A percentile compares a stretch with the other conserved stretches of the same genome.
Evolutionary conservation across 768 basidiomycete species (phyloP).

Genomic region (Mycena venus): DNA sequence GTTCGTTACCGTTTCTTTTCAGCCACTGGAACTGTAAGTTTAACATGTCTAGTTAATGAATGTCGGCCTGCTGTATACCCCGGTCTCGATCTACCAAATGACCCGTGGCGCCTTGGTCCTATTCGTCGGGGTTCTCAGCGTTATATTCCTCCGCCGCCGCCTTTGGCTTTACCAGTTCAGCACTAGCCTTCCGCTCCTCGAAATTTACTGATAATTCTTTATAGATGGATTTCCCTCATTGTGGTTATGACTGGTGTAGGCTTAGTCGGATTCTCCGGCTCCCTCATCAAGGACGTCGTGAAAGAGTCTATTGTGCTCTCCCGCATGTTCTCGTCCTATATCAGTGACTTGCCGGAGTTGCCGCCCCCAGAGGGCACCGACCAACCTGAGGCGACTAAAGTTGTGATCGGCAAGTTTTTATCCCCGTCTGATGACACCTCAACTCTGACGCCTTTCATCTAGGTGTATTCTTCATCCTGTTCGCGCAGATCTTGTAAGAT

Average conservation of each 20-base stretch:
- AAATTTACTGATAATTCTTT: slow-evolving; percentile 23
- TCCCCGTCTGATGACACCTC: slow-evolving; percentile 29
- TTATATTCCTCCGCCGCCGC: slow-evolving; percentile 88
- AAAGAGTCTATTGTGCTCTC: slow-evolving; percentile 56
- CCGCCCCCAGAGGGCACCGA: slow-evolving; percentile 62
- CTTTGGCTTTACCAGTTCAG: slow-evolving; percentile 90
- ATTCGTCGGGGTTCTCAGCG: slow-evolving; percentile 92
- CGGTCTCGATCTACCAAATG: slow-evolving; percentile 99
- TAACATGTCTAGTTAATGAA: slow-evolving; percentile 80
- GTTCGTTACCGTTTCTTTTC: slow-evolving; percentile 58
- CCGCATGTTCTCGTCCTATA: slow-evolving; percentile 42
- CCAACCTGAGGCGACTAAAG: slow-evolving; percentile 74
- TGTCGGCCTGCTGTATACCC: slow-evolving; percentile 93
- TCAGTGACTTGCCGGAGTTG: slow-evolving; percentile 43
- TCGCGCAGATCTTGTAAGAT: slow-evolving; percentile 93
- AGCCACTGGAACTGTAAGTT: slow-evolving; percentile 20
- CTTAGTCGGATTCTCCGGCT: slow-evolving; percentile 91
- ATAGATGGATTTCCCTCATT: slow-evolving; percentile 90
- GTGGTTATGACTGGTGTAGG: slow-evolving; percentile 90
- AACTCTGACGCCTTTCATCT: slow-evolving; percentile 28
- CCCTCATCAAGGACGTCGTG: slow-evolving; percentile 82
- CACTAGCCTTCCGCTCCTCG: slow-evolving; percentile 18
- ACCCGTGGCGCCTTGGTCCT: slow-evolving; percentile 92
- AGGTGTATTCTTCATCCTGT: slow-evolving; percentile 93
- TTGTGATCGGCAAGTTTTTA: slow-evolving; percentile 73